Evolutionary conservation across 495 filamentous ascomycete species (phyloP).

Genomic region (Aspergillus coremiiformis): DNA sequence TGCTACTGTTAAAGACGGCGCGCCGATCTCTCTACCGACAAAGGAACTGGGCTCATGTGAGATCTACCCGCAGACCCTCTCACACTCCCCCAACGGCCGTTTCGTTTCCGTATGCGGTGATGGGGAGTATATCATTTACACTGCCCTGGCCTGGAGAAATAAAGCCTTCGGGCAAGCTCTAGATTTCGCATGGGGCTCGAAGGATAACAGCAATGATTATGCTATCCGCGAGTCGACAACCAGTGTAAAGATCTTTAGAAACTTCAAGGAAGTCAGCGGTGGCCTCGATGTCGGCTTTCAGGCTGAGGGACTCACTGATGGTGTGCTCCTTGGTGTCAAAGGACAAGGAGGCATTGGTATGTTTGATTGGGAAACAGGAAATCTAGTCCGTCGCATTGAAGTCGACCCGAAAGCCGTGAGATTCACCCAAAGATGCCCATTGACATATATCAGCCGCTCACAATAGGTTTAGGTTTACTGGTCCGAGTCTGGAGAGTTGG

Average conservation of each 20-base stretch:
- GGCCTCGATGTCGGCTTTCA: slow-evolving; percentile 94
- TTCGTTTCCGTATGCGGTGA: slow-evolving; percentile 97
- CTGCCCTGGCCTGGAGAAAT: slow-evolving; percentile 92
- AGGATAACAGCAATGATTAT: slow-evolving; percentile 97
- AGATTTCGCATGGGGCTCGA: slow-evolving; percentile 95
- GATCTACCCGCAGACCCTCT: slow-evolving; percentile 88
- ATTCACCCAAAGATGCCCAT: neutral
- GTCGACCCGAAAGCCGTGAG: slow-evolving; percentile 76
- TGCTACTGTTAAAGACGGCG: slow-evolving; percentile 74
- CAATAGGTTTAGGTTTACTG: slow-evolving; percentile 67
- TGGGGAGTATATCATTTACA: slow-evolving; percentile 98
- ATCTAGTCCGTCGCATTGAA: slow-evolving; percentile 87
- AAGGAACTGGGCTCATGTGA: slow-evolving; percentile 96
- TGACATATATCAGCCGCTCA: neutral
- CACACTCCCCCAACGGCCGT: slow-evolving; percentile 94
- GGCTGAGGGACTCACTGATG: slow-evolving; percentile 83
- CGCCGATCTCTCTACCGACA: slow-evolving; percentile 73
- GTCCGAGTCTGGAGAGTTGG: slow-evolving; percentile 92
- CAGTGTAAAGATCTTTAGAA: slow-evolving; percentile 93
- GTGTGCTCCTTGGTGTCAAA: slow-evolving; percentile 89
- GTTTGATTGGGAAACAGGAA: slow-evolving; percentile 91
- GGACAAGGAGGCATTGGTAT: slow-evolving; percentile 91
- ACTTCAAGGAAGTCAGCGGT: slow-evolving; percentile 88
- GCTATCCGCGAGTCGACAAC: slow-evolving; percentile 90
- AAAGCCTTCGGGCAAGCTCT: slow-evolving; percentile 92